Base-by-base conservation (phyloP, 306 rosid species). In the Pyrus bretschneideri region DNA sequence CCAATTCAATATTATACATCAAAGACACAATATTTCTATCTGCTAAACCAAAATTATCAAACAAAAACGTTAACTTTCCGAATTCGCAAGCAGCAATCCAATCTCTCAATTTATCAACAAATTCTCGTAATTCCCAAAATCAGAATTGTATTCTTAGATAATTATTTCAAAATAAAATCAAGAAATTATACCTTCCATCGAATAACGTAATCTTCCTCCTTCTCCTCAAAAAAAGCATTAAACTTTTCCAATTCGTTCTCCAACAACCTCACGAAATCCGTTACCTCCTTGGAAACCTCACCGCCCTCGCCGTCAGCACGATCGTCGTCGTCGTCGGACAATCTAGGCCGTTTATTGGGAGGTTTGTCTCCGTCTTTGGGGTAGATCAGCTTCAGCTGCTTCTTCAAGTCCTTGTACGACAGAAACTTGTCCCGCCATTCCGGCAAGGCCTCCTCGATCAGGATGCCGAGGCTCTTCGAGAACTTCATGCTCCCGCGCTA, bases 391-490 rank as follows among this genome's bases (percentile, higher is more conserved):
- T 90, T 94, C 75, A 94, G 59, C 71, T 87, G 97, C 74, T 90
- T 87, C 86, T 94, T 94, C 78, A 94, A 78, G 76, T 84, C 83
- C 78, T 94, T 92, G 84, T 94, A 94, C 27, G 93, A 87, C 66
- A 94, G 66, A 74, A 90, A 91, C 80, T 85, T 81, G 84, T 94
- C 96, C n/a, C 83, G 87, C 97, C 98, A 94, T 35, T 89, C 94
- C 2, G 98, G 96, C 29, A 88, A 67, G 46, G 97, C 91, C 68
- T 86, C 91, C 67, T 87, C 97, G 61, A 94, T 87, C 80, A 84
- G 88, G 45, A 71, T 90, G 49, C 89, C 83, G 12, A 94, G 89
- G 70, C 85, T 91, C 84, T 89, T 91, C 91, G 88, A 85, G 81
- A 93, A 93, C 85, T 93, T 93, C 98, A 93, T 93, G 54, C 38